Conservation (phyloP, 352 stramenopile genomes). For the Phytophthora sansomeana region DNA sequence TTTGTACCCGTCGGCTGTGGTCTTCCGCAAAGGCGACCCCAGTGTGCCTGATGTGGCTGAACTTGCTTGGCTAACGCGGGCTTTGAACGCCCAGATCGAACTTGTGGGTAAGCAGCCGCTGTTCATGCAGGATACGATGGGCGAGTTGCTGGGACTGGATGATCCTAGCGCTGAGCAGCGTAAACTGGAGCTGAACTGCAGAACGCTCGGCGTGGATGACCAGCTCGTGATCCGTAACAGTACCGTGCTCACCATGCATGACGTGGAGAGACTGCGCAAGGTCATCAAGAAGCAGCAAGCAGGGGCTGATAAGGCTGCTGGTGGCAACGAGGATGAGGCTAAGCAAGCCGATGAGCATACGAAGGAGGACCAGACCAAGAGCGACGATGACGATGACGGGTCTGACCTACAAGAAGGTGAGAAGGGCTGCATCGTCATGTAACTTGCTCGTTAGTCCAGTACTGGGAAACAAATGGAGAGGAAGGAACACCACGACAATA, state of each 20-base stretch:
- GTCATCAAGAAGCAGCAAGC: slow-evolving; percentile 50
- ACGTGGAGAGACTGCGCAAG: slow-evolving; percentile 71
- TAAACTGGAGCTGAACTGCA: slow-evolving; percentile 68
- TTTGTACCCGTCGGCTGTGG: slow-evolving; percentile 76
- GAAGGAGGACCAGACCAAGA: slow-evolving; percentile 22
- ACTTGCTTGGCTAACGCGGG: slow-evolving; percentile 79
- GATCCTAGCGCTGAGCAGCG: slow-evolving; percentile 47
- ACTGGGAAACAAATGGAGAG: neutral
- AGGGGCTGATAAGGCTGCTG: slow-evolving; percentile 6
- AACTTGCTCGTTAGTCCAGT: slow-evolving; percentile 8
- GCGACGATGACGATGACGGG: slow-evolving; percentile 35
- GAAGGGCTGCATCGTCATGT: slow-evolving; percentile 46
- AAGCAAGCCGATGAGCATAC: slow-evolving; percentile 19
- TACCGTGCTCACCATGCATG: slow-evolving; percentile 79
- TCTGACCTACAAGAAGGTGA: slow-evolving; percentile 34
- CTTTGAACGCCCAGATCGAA: slow-evolving; percentile 66
- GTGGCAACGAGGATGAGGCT: slow-evolving; percentile 7
- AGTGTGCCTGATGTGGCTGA: slow-evolving; percentile 67
- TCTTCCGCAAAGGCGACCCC: slow-evolving; percentile 79
- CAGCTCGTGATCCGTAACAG: slow-evolving; percentile 82
- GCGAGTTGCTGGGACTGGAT: slow-evolving; percentile 65
- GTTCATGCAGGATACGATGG: slow-evolving; percentile 81
- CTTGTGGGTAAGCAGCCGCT: slow-evolving; percentile 69
- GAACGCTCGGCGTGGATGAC: slow-evolving; percentile 67
- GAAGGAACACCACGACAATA: slow-evolving; percentile 17